Percentiles rank a stretch among this genome's conserved stretches.
These are phyloP conservation scores for Kwoniella heveanensis DNA, from an alignment of 768 basidiomycete genomes.

Conservation along the genomic window DNA sequence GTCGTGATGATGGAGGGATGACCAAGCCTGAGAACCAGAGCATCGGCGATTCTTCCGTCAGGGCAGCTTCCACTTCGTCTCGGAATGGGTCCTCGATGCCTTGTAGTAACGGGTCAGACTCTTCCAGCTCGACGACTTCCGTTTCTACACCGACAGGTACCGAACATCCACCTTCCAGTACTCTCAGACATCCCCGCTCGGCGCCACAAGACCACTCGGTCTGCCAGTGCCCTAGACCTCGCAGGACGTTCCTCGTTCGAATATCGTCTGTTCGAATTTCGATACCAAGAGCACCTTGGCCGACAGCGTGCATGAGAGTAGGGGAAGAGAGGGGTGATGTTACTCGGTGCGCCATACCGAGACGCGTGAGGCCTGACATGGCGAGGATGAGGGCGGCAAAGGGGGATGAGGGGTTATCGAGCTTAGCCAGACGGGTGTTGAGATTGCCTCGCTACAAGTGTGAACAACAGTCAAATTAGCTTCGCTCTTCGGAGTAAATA, in stretches of 20 bases:
- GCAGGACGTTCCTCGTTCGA: slow-evolving; percentile 66
- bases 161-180: slow-evolving; percentile 93
- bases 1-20: slow-evolving; percentile 8
- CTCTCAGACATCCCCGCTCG: slow-evolving; percentile 83
- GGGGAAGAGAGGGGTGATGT: slow-evolving; percentile 75
- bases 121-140: slow-evolving; percentile 54
- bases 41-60: slow-evolving; percentile 37
- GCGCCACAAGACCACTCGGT: slow-evolving; percentile 77
- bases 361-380: slow-evolving; percentile 82
- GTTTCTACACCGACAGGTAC: slow-evolving; percentile 87
- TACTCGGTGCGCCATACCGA: slow-evolving; percentile 67
- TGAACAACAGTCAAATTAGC: neutral
- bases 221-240: slow-evolving; percentile 70
- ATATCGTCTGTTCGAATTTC: slow-evolving; percentile 72
- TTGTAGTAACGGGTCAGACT: slow-evolving; percentile 6
- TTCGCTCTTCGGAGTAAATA: neutral
- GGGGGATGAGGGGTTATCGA: slow-evolving; percentile 77
- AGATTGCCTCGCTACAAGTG: slow-evolving; percentile 57
- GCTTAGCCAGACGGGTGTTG: slow-evolving; percentile 85
- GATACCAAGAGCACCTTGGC: slow-evolving; percentile 87
- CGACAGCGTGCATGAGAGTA: slow-evolving; percentile 75
- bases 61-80: slow-evolving; percentile 3
- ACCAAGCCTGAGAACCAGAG: slow-evolving; percentile 39
- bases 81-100: slow-evolving; percentile 23
- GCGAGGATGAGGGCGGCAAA: slow-evolving; percentile 91